Evolutionary conservation across 495 filamentous ascomycete species (phyloP), one percentile per base, ranked within the genome.

Genomic region (Glarea lozoyensis): DNA sequence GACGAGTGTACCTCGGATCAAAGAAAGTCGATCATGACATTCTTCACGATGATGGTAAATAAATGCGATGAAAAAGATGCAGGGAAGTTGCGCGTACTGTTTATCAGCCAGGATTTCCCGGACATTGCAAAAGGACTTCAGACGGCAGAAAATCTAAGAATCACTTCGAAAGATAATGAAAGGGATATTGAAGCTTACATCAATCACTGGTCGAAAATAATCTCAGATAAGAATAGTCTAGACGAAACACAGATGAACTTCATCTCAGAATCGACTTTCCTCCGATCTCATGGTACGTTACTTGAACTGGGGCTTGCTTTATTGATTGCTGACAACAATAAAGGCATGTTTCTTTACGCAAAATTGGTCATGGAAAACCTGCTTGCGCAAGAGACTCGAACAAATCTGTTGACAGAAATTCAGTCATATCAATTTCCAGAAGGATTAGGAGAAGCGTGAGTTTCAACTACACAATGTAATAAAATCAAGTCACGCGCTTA

Each of bases 281-380:
- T 17, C 44, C 9, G 42, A 54, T 40, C 46, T 59, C 25, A 6
- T 53, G 36, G 50, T 43, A 55, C 42, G 51, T 40, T 32, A 10
- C 10, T n/a, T 36, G 13, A 41, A 27, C 44, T 42, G 45, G 37
- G 7, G 36, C 36, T 50, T 21, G 21, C 17, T 10, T 27, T 31
- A 42, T 20, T 30, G 10, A 29, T 25, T 33, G 32, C 25, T 12
- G n/a, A n/a, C n/a, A 46, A 18, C 7, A 34, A 19, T 15, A 7
- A 5, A 72, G 69, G 67, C 11, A 72, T 72, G 66, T 74, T 72
- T 51, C 50, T 74, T 4, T 74, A 59, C 46, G 66, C 66, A 12
- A 55, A 57, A n/a, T 52, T 74, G 20, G 65, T 67, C 9, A 58
- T 70, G 34, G 42, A 58, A 10, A 64, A 72, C 37, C 44, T 74